Percentiles rank a stretch among this genome's conserved stretches.
phyloP scores from a whole-genome alignment of 768 basidiomycete genomes.

The Naematelia encephala region DNA sequence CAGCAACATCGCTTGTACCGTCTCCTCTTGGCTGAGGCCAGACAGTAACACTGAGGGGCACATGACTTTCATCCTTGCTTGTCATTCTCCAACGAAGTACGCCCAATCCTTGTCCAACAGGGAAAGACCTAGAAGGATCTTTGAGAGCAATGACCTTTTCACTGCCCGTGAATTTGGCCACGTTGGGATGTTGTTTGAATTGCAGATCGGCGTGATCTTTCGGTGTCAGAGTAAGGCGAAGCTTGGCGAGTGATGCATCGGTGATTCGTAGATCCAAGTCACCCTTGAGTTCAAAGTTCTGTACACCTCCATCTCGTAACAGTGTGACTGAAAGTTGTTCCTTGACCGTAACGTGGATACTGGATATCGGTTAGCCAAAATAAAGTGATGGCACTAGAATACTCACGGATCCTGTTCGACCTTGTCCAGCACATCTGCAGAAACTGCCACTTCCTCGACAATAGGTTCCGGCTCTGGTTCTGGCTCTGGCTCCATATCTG shows the following conservation, averaged over 20 bases:
- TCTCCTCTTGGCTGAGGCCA: conserved; percentile 93
- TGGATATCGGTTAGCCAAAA: conserved; percentile 47
- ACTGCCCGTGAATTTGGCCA: conserved; percentile 69
- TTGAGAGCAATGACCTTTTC: conserved; percentile 75
- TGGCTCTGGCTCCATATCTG: conserved; percentile 34
- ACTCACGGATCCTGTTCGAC: conserved; percentile 73
- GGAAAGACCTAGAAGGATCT: conserved; percentile 77
- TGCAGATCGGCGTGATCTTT: conserved; percentile 64
- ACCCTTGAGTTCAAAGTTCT: conserved; percentile 86
- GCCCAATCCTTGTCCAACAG: conserved; percentile 73
- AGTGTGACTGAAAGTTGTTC: conserved; percentile 78
- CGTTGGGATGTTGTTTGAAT: conserved; percentile 96
- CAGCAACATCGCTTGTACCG: conserved; percentile 89
- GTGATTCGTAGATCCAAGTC: conserved; percentile 88
- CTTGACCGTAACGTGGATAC: conserved; percentile 80
- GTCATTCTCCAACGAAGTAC: conserved; percentile 91
- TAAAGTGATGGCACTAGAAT: conserved; percentile 13
- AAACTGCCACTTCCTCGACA: conserved; percentile 43
- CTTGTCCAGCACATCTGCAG: conserved; percentile 58
- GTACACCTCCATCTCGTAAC: conserved; percentile 83
- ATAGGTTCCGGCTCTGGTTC: conserved; percentile 53
- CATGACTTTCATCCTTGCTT: conserved; percentile 83
- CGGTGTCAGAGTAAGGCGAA: conserved; percentile 63
- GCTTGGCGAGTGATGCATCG: conserved; percentile 67
- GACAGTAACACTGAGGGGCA: conserved; percentile 89